Conservation (phyloP, 164 flowering plant species). For the Nelumbo lutea region DNA sequence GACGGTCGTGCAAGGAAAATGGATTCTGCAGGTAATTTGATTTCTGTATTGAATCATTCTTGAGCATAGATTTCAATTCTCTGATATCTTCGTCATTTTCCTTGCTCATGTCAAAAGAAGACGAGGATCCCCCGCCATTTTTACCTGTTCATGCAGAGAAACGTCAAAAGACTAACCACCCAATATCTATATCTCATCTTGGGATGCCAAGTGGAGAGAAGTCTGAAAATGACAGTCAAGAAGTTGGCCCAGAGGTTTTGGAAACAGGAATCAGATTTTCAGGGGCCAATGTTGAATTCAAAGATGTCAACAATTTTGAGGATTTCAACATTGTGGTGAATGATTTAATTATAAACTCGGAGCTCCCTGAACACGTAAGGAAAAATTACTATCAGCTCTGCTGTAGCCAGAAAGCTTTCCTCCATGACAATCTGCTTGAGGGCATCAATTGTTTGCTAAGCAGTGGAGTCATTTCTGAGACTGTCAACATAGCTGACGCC, state of each 20-base stretch:
- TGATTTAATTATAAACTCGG: conserved; percentile 32
- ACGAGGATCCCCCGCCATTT: conserved; percentile 18
- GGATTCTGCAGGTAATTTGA: conserved; percentile 26
- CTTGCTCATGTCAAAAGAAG: background rate
- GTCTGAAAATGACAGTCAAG: conserved; percentile 30
- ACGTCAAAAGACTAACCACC: conserved; percentile 10
- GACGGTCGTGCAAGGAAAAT: conserved; percentile 19
- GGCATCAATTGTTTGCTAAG: conserved; percentile 29
- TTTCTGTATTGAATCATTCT: background rate
- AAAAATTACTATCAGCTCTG: conserved; percentile 39
- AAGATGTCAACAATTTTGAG: conserved; percentile 23
- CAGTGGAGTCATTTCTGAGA: conserved; percentile 35
- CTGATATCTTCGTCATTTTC: background rate
- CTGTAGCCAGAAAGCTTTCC: conserved; percentile 31
- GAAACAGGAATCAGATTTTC: conserved; percentile 21
- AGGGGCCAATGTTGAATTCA: conserved; percentile 17
- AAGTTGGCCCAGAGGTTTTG: conserved; percentile 26
- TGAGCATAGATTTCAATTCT: background rate
- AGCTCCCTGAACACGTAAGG: conserved; percentile 22
- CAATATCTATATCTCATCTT: conserved; percentile 3
- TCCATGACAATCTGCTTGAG: conserved; percentile 27
- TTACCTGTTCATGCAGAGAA: conserved; percentile 14
- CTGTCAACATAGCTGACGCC: conserved; percentile 36
- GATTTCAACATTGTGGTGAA: conserved; percentile 31
- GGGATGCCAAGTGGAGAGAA: conserved; percentile 20